Evolutionary conservation across 2,329 filamentous ascomycete species (phyloP).

Genomic region (Botrytis pseudocinerea): DNA sequence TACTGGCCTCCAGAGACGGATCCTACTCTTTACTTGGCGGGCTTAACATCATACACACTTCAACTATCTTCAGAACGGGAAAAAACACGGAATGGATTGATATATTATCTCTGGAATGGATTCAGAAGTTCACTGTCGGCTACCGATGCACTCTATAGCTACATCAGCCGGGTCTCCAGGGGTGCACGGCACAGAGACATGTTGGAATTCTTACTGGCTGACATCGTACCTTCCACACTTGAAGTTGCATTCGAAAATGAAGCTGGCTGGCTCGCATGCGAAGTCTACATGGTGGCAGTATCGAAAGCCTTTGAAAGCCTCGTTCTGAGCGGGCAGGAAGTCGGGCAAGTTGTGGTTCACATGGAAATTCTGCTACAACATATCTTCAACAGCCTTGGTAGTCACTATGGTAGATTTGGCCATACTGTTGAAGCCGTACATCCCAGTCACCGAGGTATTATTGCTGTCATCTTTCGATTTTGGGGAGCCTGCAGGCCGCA

Average conservation of each 20-base stretch:
- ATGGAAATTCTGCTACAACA: constrained; percentile 34
- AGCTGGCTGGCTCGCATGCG: constrained; percentile 33
- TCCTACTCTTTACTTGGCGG: constrained; percentile 37
- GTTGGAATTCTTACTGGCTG: constrained; percentile 33
- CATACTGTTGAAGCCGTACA: constrained; percentile 23
- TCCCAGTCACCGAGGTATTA: constrained; percentile 29
- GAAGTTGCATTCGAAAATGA: constrained; percentile 32
- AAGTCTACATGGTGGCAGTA: constrained; percentile 33
- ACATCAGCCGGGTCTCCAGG: constrained; percentile 29
- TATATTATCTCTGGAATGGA: constrained; percentile 38
- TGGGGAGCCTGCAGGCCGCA: constrained; percentile 32
- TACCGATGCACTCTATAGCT: constrained; percentile 23
- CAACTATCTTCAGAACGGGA: constrained; percentile 30
- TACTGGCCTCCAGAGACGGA: constrained; percentile 39
- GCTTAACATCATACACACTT: constrained; percentile 36
- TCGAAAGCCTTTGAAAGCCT: constrained; percentile 21
- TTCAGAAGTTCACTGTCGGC: constrained; percentile 34
- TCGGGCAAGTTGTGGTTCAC: constrained; percentile 22
- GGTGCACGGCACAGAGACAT: constrained; percentile 34
- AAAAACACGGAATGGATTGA: constrained; percentile 32
- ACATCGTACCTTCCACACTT: constrained; percentile 36
- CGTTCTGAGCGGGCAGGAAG: constrained; percentile 22
- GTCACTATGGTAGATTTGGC: constrained; percentile 11
- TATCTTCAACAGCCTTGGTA: constrained; percentile 30
- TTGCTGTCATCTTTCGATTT: constrained; percentile 31